Conservation (phyloP, 371 early-diverging fungal genomes). For the Nosema muscidifuracis region DNA sequence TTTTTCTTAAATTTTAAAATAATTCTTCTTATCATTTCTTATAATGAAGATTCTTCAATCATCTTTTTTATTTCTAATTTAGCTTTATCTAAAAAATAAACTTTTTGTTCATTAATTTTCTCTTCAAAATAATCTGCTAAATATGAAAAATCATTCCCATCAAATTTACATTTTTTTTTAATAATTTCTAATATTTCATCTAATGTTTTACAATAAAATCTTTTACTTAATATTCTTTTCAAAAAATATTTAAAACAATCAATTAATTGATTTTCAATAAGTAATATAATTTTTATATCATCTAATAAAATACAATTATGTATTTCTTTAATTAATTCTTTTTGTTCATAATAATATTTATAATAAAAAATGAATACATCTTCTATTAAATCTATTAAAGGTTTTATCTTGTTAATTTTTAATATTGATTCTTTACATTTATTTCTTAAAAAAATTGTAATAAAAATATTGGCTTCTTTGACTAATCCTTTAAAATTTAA, state of each 20-base stretch:
- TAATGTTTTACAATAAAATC: conserved; percentile 10
- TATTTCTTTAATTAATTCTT: conserved; percentile 5
- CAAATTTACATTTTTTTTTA: conserved; percentile 28
- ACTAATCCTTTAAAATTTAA: background rate
- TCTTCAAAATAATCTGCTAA: conserved; percentile 25
- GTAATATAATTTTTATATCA: conserved; percentile 4
- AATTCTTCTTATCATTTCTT: too few species aligned
- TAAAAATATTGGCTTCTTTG: background rate
- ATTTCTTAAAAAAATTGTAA: conserved; percentile 31
- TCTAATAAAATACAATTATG: background rate
- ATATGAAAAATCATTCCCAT: conserved; percentile 35
- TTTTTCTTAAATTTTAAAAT: too few species aligned
- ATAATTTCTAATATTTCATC: conserved; percentile 31
- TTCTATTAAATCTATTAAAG: conserved; percentile 15
- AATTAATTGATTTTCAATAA: conserved; percentile 33
- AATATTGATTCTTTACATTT: conserved; percentile 24
- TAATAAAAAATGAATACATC: conserved; percentile 41
- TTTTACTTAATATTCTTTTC: conserved; percentile 44
- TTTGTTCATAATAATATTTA: conserved; percentile 29
- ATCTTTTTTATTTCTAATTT: conserved; percentile 35
- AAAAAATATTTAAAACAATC: conserved; percentile 36
- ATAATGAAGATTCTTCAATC: background rate
- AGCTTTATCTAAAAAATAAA: conserved; percentile 33
- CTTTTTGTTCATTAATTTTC: conserved; percentile 18
- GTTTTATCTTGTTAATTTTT: conserved; percentile 47